Evolutionary conservation across 2,329 filamentous ascomycete genomes (phyloP), one percentile per base, ranked within the genome.

Genomic region (Fonsecaea erecta): DNA sequence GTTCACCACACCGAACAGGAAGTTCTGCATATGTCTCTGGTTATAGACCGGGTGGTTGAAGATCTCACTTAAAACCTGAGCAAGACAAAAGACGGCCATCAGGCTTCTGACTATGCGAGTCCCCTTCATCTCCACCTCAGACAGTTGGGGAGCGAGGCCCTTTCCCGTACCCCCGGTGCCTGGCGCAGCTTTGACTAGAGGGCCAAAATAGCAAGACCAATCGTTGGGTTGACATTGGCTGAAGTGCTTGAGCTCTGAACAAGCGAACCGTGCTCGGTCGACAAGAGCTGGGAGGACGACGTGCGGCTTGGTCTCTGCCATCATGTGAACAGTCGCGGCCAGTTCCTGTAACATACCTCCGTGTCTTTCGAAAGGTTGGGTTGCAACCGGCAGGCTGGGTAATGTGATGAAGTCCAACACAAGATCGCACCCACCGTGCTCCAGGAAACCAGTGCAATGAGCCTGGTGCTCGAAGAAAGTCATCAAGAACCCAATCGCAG

Each of bases 401-500:
- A 93, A 86, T 60, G 90, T 91, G 46, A 90, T 90, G 62, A 97
- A 86, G 74, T 97, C 92, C 60, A 99, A 82, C 21, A 98, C 82
- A 57, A 90, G 83, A 75, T 97, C 92, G 21, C 54, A 62, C 26
- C 94, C 87, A 6, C 92, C 95, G 56, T 85, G 85, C 61, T 90
- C 86, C 68, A 95, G 87, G 73, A 97, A 94, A 26, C 85, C 84
- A 18, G 83, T 80, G 76, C 90, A 93, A 71, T 96, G 84, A 35
- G 83, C 83, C 63, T 85, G 83, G 73, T 96, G 96, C 68, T 86
- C 85, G 65, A 95, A 86, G 75, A 95, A 94, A 0, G 90, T 86
- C 43, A 83, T 81, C 52, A 99, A 79, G 75, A 99, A 99, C 56
- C 87, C 90, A 65, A 90, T 85, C 40, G 92, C 82, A 26, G 90